Evolutionary conservation across 805 yeast genomes (phyloP).

Genomic region (Zygoascus flipseniorum): DNA sequence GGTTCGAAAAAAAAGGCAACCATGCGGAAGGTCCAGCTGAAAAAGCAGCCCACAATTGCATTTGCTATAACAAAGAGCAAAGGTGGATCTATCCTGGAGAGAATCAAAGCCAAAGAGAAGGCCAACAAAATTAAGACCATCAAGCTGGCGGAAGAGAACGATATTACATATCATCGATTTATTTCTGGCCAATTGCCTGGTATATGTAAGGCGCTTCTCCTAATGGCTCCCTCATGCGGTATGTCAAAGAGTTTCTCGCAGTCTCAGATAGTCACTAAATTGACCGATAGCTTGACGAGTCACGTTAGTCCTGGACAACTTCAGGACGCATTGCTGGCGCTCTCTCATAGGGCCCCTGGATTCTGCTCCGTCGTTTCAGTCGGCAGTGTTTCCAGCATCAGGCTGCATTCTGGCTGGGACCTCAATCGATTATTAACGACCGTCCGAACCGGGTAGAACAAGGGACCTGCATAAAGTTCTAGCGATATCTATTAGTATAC

Average conservation of each 20-base stretch:
- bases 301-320: constrained; percentile 20
- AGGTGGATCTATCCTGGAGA: constrained; percentile 20
- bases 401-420: constrained; percentile 8
- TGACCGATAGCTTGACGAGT: constrained; percentile 14
- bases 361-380: constrained; percentile 20
- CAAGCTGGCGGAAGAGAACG: constrained; percentile 1
- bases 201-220: constrained; percentile 16
- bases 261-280: constrained; percentile 16
- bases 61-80: constrained; percentile 5
- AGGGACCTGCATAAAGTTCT: not conserved
- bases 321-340: constrained; percentile 15
- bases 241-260: constrained; percentile 6
- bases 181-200: constrained; percentile 20
- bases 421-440: not conserved
- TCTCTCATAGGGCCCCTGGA: constrained; percentile 16
- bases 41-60: constrained; percentile 6
- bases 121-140: constrained; percentile 3
- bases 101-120: constrained; percentile 26
- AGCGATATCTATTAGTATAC: not conserved
- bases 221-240: constrained; percentile 7
- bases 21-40: constrained; percentile 6
- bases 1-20: not conserved
- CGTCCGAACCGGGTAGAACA: not conserved
- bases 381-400: constrained; percentile 20
- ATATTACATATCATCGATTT: constrained; percentile 12